A percentile compares a stretch with the other conserved stretches of the same genome.
phyloP scores from a whole-genome alignment of 2,329 filamentous ascomycete genomes.

The Xylaria sp. region DNA sequence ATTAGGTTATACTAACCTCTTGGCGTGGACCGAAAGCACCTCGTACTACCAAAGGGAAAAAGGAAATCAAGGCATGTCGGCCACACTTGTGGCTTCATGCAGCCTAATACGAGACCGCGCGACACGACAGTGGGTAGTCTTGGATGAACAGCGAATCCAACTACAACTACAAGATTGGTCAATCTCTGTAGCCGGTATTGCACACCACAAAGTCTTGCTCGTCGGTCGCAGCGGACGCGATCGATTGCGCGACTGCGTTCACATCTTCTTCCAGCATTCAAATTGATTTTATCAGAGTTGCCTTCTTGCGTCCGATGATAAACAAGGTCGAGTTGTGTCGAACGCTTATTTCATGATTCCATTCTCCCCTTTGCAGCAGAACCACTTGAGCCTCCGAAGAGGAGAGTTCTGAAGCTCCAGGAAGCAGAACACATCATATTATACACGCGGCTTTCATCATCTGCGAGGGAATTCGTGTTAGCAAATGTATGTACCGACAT shows the following conservation, averaged over 20 bases:
- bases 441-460: slow-evolving; percentile 99
- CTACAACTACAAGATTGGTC: not conserved
- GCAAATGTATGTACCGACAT: slow-evolving; percentile 15
- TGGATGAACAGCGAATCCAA: not conserved
- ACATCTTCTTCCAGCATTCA: slow-evolving; percentile 44
- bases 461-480: slow-evolving; percentile 56
- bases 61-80: not conserved
- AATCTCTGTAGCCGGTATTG: not conserved
- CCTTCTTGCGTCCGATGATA: slow-evolving; percentile 94
- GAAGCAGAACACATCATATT: slow-evolving; percentile 79
- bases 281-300: slow-evolving; percentile 82
- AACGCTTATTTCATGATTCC: slow-evolving; percentile 96
- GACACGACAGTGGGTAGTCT: not conserved
- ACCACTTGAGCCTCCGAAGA: slow-evolving; percentile 93
- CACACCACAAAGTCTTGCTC: not conserved
- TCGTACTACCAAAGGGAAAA: too few relatives aligned
- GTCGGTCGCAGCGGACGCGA: not conserved
- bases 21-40: too few relatives aligned
- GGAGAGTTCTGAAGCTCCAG: slow-evolving; percentile 80
- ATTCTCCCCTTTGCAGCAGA: slow-evolving; percentile 66
- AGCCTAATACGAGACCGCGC: not conserved
- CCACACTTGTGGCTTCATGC: slow-evolving; percentile 16
- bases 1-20: too few relatives aligned
- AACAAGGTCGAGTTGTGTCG: slow-evolving; percentile 98
- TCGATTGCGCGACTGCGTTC: not conserved